phyloP scores from a whole-genome alignment of 352 stramenopile species.

The Aphanomyces cochlioides region DNA sequence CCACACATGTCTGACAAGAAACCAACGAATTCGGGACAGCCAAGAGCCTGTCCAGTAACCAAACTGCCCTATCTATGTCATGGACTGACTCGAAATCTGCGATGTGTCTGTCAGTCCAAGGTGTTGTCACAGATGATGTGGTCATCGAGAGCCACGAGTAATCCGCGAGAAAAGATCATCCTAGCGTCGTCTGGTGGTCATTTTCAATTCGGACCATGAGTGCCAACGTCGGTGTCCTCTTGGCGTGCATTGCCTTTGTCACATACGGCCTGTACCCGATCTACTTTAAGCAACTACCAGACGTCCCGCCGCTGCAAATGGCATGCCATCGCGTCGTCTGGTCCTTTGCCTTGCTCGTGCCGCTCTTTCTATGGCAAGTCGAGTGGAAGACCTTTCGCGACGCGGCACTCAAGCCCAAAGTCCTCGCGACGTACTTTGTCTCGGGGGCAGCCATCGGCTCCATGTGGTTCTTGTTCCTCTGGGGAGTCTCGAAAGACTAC shows the following conservation, averaged over 20 bases:
- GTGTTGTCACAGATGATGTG: no score
- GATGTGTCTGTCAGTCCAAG: no score
- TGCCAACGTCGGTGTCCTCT: no score
- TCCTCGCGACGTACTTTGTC: slow-evolving; percentile 19
- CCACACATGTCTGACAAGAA: no score
- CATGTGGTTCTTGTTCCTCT: slow-evolving; percentile 16
- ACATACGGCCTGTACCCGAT: slow-evolving; percentile 13
- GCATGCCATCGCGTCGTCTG: slow-evolving; percentile 18
- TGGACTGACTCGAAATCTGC: no score
- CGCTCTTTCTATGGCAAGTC: not conserved
- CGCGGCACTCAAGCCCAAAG: not conserved
- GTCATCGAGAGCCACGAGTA: no score
- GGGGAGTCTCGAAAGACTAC: slow-evolving; percentile 11
- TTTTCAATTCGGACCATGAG: no score
- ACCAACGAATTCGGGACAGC: no score
- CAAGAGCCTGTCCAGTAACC: no score
- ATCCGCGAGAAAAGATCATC: no score
- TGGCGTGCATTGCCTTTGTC: not conserved
- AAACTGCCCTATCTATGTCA: no score
- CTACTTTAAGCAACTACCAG: slow-evolving; percentile 25
- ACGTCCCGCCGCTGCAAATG: slow-evolving; percentile 3
- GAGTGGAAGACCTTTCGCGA: slow-evolving; percentile 15
- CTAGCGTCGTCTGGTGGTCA: no score
- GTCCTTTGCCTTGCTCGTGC: slow-evolving; percentile 18
- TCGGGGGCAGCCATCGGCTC: slow-evolving; percentile 14